Base-by-base conservation (phyloP, 2,329 filamentous ascomycete species). In the Paecilomyces dactylethromorphus region DNA sequence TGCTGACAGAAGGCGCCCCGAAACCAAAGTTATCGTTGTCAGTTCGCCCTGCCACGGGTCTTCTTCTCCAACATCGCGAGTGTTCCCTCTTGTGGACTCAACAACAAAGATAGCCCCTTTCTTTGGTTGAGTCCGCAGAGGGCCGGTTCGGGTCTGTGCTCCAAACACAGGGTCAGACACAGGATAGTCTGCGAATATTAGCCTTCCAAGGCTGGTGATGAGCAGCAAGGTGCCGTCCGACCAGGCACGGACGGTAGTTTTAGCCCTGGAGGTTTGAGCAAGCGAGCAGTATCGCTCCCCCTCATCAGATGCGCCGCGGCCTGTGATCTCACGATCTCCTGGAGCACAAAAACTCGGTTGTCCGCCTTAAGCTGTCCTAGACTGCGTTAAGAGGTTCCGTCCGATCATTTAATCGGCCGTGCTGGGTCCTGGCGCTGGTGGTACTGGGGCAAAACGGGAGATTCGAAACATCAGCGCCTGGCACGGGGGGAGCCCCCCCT, bases 391-490 rank as follows among this genome's bases (percentile, higher is more conserved):
- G 39, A 45, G 39, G 39, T 33, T 31, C 29, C 51, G 15, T 53
- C 24, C 24, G 24, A 26, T 53, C 5, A 31, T 53, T 31, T 26
- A 22, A 31, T 26, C 51, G 51, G 22, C 29, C 29, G 29, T 53
- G 22, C 11, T 26, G 51, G 51, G 29, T 53, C 22, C 22, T 31
- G 51, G 22, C 51, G 51, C 51, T 31, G 22, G 22, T 53, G n/a
- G 13, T 29, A n/a, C 22, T 31, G 51, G 51, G 29, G 29, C 51
- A 26, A 54, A 54, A 31, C 18, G 26, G 53, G 29, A 29, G 29
- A 54, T 54, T 54, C 53, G 53, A 54, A 54, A 54, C 53, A 32
- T 54, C 53, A 33, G 53, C 53, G 53, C 53, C 53, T 54, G 29
- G 53, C 53, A 29, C 53, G 32, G 26, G 22, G 53, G n/a, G 24